These are phyloP conservation scores for Aspergillus jensenii DNA, from an alignment of 2,329 filamentous ascomycete genomes.

Conservation along the genomic window DNA sequence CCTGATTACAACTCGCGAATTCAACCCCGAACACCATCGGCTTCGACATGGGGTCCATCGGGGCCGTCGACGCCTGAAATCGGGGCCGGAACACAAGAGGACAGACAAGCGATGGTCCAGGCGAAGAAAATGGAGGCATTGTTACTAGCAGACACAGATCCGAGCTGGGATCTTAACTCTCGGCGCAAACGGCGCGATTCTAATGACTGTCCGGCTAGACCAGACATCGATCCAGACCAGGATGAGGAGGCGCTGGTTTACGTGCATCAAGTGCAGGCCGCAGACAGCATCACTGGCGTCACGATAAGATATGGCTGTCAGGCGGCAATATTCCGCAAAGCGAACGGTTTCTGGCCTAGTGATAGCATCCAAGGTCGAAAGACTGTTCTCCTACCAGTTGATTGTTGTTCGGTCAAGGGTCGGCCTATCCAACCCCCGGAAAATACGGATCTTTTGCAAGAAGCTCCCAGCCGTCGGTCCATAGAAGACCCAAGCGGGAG, in stretches of 20 bases:
- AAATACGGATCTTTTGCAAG: conserved; percentile 28
- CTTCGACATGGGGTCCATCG: conserved; percentile 45
- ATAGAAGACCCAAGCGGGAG: conserved; percentile 35
- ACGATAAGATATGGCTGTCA: conserved; percentile 87
- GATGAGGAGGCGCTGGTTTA: conserved; percentile 82
- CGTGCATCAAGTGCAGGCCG: conserved; percentile 77
- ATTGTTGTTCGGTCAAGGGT: conserved; percentile 83
- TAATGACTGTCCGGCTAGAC: conserved; percentile 32
- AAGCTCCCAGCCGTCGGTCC: conserved; percentile 15
- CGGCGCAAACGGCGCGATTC: conserved; percentile 50
- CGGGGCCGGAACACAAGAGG: conserved; percentile 43
- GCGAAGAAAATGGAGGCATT: conserved; percentile 50
- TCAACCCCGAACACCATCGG: conserved; percentile 23
- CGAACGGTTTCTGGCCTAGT: conserved; percentile 92
- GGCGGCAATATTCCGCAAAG: conserved; percentile 76
- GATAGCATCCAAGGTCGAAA: conserved; percentile 85
- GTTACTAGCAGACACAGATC: conserved; percentile 43
- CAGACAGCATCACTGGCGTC: conserved; percentile 87
- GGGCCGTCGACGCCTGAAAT: conserved; percentile 29
- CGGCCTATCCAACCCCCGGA: conserved; percentile 48
- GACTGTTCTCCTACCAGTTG: conserved; percentile 79
- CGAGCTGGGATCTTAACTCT: conserved; percentile 33
- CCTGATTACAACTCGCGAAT: conserved; percentile 31
- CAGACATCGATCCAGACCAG: conserved; percentile 47
- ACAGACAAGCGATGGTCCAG: conserved; percentile 46